Conservation (phyloP, 1,284 basidiomycete species). For the Trichosporon sp. region DNA sequence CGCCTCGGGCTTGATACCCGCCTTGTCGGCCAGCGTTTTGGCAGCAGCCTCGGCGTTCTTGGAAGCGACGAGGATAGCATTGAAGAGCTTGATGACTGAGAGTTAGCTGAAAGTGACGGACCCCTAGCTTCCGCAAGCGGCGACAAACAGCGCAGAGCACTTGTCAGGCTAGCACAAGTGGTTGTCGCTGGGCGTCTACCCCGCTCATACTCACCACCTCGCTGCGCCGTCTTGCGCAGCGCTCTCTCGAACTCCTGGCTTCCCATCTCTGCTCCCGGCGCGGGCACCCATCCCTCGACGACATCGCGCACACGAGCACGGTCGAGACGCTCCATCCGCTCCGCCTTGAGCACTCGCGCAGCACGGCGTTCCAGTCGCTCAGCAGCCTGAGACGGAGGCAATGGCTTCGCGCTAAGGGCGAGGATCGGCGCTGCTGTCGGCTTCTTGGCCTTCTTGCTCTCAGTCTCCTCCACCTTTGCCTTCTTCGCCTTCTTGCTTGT, state of each 20-base stretch:
- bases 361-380: constrained; percentile 31
- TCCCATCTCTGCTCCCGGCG: constrained; percentile 28
- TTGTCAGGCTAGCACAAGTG: background rate
- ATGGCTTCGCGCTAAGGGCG: constrained; percentile 31
- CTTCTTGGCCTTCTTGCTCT: constrained; percentile 8
- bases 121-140: no score
- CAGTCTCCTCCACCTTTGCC: constrained; percentile 9
- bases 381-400: constrained; percentile 36
- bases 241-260: constrained; percentile 48
- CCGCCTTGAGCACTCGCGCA: constrained; percentile 31
- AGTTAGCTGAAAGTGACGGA: background rate
- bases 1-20: constrained; percentile 38
- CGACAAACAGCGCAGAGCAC: no score
- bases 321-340: constrained; percentile 43
- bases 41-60: constrained; percentile 36
- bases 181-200: no score
- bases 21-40: constrained; percentile 24
- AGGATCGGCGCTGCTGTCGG: constrained; percentile 33
- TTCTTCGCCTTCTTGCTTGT: constrained; percentile 25
- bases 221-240: constrained; percentile 48
- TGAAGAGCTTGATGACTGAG: constrained; percentile 50
- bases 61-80: constrained; percentile 47
- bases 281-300: constrained; percentile 42
- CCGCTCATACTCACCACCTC: constrained; percentile 48
- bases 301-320: constrained; percentile 41